These are phyloP conservation scores for Myrica gale DNA, from an alignment of 306 rosid species.

Conservation along the genomic window DNA sequence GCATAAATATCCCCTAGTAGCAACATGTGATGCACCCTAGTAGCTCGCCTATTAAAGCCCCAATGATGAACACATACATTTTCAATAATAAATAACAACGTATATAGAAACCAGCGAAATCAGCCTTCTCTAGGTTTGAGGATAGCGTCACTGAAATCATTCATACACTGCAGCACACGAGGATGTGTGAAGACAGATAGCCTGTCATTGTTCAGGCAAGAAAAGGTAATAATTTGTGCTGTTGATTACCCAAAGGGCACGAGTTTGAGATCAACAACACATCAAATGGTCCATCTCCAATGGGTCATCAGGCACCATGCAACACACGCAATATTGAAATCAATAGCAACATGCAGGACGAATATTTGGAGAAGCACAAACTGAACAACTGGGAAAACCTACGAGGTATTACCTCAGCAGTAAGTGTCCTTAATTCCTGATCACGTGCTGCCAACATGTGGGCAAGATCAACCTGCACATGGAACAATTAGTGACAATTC, in stretches of 20 bases:
- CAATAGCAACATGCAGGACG: not conserved
- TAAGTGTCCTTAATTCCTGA: constrained; percentile 89
- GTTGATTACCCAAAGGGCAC: not conserved
- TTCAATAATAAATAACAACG: no score
- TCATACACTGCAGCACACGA: not conserved
- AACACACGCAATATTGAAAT: not conserved
- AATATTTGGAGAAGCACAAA: not conserved
- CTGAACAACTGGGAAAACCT: constrained; percentile 1
- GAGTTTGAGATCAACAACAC: not conserved
- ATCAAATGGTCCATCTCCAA: not conserved
- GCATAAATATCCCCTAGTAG: not conserved
- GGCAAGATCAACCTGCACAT: constrained; percentile 95
- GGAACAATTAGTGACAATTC: constrained; percentile 16
- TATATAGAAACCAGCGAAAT: constrained; percentile 3
- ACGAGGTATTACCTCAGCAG: constrained; percentile 77
- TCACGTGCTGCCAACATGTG: constrained; percentile 96
- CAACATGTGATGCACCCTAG: not conserved
- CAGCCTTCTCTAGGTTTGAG: not conserved
- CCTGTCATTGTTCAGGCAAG: not conserved
- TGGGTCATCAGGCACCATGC: not conserved
- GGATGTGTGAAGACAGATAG: not conserved
- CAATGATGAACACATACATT: not conserved
- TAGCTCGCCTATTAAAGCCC: not conserved
- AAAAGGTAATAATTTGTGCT: not conserved
- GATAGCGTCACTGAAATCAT: not conserved